Evolutionary conservation across 495 filamentous ascomycete species (phyloP).

Genomic region (Mytilinidion resinicola): DNA sequence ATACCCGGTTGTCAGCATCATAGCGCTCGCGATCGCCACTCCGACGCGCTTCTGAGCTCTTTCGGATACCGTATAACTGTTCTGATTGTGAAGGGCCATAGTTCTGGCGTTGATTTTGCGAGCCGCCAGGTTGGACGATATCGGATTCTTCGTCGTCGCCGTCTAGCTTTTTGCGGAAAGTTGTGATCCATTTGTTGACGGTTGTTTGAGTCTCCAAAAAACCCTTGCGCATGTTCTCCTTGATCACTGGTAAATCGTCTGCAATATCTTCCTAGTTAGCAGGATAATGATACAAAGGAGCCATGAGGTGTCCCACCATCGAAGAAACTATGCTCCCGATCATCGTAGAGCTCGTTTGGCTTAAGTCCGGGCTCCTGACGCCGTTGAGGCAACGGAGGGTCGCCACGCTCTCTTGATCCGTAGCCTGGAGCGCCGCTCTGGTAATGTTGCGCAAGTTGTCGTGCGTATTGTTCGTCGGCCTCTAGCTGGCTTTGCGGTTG

Average conservation of each 20-base stretch:
- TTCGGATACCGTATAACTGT: conserved; percentile 46
- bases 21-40: conserved; percentile 84
- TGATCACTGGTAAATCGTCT: conserved; percentile 91
- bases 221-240: conserved; percentile 87
- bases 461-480: conserved; percentile 84
- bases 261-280: conserved; percentile 4
- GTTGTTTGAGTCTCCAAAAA: conserved; percentile 90
- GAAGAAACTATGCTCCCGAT: conserved; percentile 78
- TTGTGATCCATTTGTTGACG: conserved; percentile 87
- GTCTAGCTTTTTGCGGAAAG: conserved; percentile 84
- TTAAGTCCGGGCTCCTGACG: conserved; percentile 28
- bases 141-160: conserved; percentile 62
- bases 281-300: too few species aligned
- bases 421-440: conserved; percentile 46
- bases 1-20: conserved; percentile 87
- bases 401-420: conserved; percentile 24
- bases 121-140: conserved; percentile 40
- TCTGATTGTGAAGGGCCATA: conserved; percentile 36
- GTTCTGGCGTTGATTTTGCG: conserved; percentile 37
- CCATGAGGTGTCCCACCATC: conserved; percentile 53
- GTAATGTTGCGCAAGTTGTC: conserved; percentile 84
- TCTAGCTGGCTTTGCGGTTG: conserved; percentile 67
- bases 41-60: conserved; percentile 56
- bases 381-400: conserved; percentile 18
- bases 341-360: conserved; percentile 43